A percentile compares a stretch with the other conserved stretches of the same genome.
Evolutionary conservation across 768 basidiomycete species (phyloP).

Genomic region (Pisolithus marmoratus): DNA sequence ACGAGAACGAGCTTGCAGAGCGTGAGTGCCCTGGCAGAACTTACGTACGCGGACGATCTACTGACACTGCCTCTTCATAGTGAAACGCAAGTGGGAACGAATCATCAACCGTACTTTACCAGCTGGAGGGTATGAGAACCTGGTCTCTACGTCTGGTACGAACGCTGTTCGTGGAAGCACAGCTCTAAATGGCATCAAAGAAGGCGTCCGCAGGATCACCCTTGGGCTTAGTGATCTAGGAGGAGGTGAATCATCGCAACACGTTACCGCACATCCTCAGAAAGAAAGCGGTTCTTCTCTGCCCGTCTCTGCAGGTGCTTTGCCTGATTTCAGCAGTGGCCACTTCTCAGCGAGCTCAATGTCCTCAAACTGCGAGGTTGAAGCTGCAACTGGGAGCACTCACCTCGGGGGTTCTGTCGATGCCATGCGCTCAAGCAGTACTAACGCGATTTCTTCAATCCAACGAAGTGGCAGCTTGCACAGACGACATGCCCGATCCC

Average conservation of each 20-base stretch:
- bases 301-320: slow-evolving; percentile 20
- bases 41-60: too few species aligned
- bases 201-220: slow-evolving; percentile 57
- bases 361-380: slow-evolving; percentile 39
- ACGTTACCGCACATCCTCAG: slow-evolving; percentile 2
- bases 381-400: not conserved
- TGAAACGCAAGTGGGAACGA: slow-evolving; percentile 82
- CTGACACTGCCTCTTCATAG: slow-evolving; percentile 23
- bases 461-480: not conserved
- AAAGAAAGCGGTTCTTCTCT: slow-evolving; percentile 24
- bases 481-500: not conserved
- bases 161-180: slow-evolving; percentile 9
- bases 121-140: slow-evolving; percentile 13
- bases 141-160: not conserved
- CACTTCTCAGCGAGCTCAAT: slow-evolving; percentile 42
- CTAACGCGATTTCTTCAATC: not conserved
- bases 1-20: slow-evolving; percentile 69
- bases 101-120: slow-evolving; percentile 66
- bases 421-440: slow-evolving; percentile 7
- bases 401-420: not conserved
- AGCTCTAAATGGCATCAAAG: slow-evolving; percentile 55
- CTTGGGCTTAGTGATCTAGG: slow-evolving; percentile 35
- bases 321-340: slow-evolving; percentile 10
- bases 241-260: slow-evolving; percentile 7
- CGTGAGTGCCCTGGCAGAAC: slow-evolving; percentile 32